Conservation (phyloP, 306 rosid genomes). For the Acacia melanoxylon region DNA sequence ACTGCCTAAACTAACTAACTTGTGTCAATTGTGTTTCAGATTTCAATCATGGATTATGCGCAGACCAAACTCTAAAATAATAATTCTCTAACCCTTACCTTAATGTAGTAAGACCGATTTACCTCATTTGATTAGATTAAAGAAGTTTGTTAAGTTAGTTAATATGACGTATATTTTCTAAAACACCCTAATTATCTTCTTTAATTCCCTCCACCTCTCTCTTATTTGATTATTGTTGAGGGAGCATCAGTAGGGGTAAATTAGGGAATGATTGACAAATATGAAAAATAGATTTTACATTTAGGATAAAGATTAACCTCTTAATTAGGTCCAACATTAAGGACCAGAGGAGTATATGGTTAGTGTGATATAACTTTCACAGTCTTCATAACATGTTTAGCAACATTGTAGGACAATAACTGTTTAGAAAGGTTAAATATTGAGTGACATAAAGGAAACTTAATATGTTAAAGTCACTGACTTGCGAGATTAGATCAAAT, state of each 20-base stretch:
- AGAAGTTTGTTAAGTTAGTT: too few species aligned
- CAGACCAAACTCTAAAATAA: background rate
- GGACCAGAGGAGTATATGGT: background rate
- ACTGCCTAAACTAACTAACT: background rate
- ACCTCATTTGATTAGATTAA: too few species aligned
- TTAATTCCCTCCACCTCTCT: too few species aligned
- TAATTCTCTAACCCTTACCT: background rate
- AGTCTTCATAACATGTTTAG: conserved; percentile 1
- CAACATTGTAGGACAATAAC: background rate
- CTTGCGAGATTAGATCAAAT: background rate
- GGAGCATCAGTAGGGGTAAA: too few species aligned
- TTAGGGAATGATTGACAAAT: too few species aligned
- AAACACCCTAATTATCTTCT: too few species aligned
- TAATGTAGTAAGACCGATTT: too few species aligned
- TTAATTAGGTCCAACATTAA: too few species aligned
- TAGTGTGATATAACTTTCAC: background rate
- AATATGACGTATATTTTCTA: too few species aligned
- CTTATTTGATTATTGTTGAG: too few species aligned
- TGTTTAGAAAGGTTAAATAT: background rate
- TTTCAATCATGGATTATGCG: background rate
- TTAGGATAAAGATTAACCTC: too few species aligned
- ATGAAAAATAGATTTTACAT: too few species aligned
- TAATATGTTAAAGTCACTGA: background rate
- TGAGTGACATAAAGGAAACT: background rate
- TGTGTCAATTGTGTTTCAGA: background rate